Percentiles rank a stretch among this genome's conserved stretches.
phyloP scores from a whole-genome alignment of 139 green algal genomes.

The Coelastrella sp. region DNA sequence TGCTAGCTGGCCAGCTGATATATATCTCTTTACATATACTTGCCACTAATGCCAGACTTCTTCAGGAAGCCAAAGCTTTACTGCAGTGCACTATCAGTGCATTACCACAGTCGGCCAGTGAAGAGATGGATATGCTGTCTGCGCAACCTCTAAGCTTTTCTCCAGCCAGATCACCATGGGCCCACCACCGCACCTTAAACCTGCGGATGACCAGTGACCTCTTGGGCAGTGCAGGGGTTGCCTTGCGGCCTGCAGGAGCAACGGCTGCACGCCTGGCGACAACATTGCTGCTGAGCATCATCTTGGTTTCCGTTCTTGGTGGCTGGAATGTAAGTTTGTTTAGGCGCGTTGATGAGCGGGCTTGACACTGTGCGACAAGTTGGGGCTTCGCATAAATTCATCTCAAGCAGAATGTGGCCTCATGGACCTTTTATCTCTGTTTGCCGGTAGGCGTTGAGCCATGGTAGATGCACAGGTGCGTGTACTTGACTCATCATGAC shows the following conservation, averaged over 20 bases:
- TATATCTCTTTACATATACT: no score
- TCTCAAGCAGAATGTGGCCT: no score
- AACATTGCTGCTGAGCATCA: slow-evolving; percentile 38
- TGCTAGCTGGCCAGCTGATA: no score
- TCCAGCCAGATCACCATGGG: background rate
- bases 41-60: no score
- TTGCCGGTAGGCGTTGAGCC: background rate
- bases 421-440: background rate
- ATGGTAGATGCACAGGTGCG: background rate
- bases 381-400: no score
- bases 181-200: slow-evolving; percentile 20
- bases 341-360: background rate
- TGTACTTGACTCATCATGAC: background rate
- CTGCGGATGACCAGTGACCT: slow-evolving; percentile 13
- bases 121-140: no score
- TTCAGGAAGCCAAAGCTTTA: no score
- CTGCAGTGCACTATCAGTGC: no score
- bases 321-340: background rate
- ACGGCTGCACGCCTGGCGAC: slow-evolving; percentile 15
- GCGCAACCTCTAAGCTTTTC: no score
- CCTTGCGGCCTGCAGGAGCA: background rate
- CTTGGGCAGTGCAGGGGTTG: background rate
- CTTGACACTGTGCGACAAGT: background rate
- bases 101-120: no score
- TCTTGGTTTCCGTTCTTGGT: background rate